phyloP scores from a whole-genome alignment of 495 filamentous ascomycete genomes.

The Trichoderma parareesei region DNA sequence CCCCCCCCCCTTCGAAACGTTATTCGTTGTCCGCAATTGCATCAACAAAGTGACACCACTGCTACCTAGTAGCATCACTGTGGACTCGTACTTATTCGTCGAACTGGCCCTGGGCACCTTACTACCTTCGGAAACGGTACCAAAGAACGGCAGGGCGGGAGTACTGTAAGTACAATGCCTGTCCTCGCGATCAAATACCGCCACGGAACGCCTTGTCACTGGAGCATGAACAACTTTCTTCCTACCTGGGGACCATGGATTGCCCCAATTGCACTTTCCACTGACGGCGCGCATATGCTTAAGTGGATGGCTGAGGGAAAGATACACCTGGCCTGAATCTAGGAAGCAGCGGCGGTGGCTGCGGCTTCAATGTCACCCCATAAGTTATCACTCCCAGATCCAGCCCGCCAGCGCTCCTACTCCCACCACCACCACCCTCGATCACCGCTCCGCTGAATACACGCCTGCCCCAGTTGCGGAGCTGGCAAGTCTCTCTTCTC shows the following conservation, averaged over 20 bases:
- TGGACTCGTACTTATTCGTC: neutral
- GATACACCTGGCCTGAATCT: neutral
- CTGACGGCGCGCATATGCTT: neutral
- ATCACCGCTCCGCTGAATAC: neutral
- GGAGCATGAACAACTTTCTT: neutral
- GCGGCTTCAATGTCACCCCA: neutral
- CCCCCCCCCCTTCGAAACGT: neutral
- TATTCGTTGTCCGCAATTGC: neutral
- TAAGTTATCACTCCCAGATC: constrained; percentile 5
- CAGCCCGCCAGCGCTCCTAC: neutral
- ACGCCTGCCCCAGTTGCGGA: neutral
- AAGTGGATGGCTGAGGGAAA: neutral
- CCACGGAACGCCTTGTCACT: neutral
- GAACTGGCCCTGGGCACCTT: neutral
- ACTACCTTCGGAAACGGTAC: neutral
- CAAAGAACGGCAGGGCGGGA: neutral
- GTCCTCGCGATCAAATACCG: neutral
- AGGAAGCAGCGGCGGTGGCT: neutral
- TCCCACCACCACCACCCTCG: neutral
- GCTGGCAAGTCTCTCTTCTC: neutral
- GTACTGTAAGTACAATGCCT: constrained; percentile 1
- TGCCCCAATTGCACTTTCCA: neutral
- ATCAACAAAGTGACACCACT: constrained; percentile 5
- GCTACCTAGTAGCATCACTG: neutral
- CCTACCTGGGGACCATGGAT: neutral